These are phyloP conservation scores for Nakazawaea ambrosiae DNA, from an alignment of 805 yeast species.

Conservation along the genomic window DNA sequence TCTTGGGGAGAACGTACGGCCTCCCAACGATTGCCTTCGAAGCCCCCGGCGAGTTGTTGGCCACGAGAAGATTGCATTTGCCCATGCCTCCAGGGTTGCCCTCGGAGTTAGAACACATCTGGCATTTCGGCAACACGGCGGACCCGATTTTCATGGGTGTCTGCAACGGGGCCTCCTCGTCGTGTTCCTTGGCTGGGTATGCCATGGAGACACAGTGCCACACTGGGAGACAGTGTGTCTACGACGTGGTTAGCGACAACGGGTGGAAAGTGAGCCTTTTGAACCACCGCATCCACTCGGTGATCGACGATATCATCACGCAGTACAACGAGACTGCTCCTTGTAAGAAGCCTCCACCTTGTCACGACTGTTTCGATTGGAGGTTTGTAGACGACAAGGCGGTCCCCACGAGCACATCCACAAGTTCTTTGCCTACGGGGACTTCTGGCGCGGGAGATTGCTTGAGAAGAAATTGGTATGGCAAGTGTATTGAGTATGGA, in stretches of 20 bases:
- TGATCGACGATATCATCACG: conserved; percentile 71
- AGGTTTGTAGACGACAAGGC: conserved; percentile 42
- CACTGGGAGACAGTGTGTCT: conserved; percentile 78
- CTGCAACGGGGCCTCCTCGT: conserved; percentile 86
- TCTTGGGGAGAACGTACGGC: conserved; percentile 86
- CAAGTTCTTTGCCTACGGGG: conserved; percentile 17
- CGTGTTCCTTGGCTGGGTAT: conserved; percentile 88
- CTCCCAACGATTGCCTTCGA: conserved; percentile 86
- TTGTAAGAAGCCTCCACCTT: conserved; percentile 72
- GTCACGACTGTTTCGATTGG: conserved; percentile 91
- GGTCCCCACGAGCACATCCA: conserved; percentile 16
- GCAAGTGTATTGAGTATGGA: conserved; percentile 45
- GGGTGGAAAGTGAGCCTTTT: conserved; percentile 89
- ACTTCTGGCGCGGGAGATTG: conserved; percentile 30
- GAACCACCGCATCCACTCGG: conserved; percentile 87
- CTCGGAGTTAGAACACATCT: conserved; percentile 66
- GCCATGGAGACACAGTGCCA: conserved; percentile 98
- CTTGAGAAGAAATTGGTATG: conserved; percentile 58
- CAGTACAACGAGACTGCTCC: conserved; percentile 70
- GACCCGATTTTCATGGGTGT: conserved; percentile 97
- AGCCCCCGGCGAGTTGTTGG: conserved; percentile 87
- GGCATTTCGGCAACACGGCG: conserved; percentile 96
- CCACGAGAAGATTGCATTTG: conserved; percentile 76
- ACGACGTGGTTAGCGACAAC: conserved; percentile 80
- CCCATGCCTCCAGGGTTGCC: conserved; percentile 94